Evolutionary conservation across 2,329 filamentous ascomycete genomes (phyloP), one percentile per base, ranked within the genome.

Genomic region (Pseudogymnoascus sp.): DNA sequence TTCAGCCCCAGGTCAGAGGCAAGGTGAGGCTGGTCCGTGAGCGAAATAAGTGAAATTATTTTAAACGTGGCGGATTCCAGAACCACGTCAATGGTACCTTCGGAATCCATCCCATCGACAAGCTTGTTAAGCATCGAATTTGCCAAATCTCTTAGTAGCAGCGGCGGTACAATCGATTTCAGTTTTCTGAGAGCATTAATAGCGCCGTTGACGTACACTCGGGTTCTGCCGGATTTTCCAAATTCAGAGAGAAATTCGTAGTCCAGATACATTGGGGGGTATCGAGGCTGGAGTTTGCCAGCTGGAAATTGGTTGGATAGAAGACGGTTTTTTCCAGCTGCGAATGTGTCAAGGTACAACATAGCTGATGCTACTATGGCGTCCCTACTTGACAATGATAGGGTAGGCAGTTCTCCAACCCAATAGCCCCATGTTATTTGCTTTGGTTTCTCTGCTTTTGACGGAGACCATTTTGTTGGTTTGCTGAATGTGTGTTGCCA

Each of bases 291-390:
- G 26, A 29, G 24, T 29, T 10, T n/a, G 15, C 44, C 13, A 4
- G 44, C 26, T 13, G 44, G 44, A 50, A 50, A 50, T 50, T 50
- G 44, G 44, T 50, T 50, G 44, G 44, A 50, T 29, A 31, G 24
- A 29, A 50, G 44, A 31, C 44, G 44, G 15, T 7, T 50, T 15
- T 29, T n/a, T 15, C 44, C 44, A 31, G 24, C 44, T 10, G 26
- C 44, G 44, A 50, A 50, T 10, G 44, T 17, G 10, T 50, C 44
- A 50, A 50, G 24, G 31, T 50, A 50, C 7, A 50, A 50, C 26
- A 50, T 50, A n/a, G 44, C 44, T 5, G 44, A 29, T 9, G n/a
- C 44, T 7, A 31, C 44, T 8, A 50, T 1, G 24, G 44, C 44
- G 15, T 31, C 44, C 29, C n/a, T 50, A 17, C 44, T 50, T 15